These are phyloP conservation scores for Baudoinia panamericana DNA, from an alignment of 495 filamentous ascomycete species.

Conservation along the genomic window DNA sequence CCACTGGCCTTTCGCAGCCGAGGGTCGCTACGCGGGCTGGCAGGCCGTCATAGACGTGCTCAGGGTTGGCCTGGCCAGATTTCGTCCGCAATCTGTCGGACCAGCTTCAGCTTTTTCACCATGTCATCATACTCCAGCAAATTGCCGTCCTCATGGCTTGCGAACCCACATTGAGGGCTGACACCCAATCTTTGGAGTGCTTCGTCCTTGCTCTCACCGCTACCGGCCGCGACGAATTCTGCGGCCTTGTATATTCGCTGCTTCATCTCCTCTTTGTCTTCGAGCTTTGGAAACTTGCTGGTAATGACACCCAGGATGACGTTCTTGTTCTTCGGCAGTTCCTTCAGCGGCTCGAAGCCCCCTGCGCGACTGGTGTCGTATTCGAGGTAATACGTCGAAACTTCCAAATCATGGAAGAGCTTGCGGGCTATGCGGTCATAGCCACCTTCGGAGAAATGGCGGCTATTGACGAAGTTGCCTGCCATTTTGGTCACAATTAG, in stretches of 20 bases:
- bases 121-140: constrained; percentile 47
- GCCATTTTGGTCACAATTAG: no score
- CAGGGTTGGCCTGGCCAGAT: constrained; percentile 35
- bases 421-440: constrained; percentile 56
- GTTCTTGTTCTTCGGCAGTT: constrained; percentile 50
- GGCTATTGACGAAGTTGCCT: constrained; percentile 42
- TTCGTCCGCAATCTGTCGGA: constrained; percentile 38
- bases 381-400: constrained; percentile 57
- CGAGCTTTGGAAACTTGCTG: constrained; percentile 49
- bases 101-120: constrained; percentile 38
- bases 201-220: constrained; percentile 31
- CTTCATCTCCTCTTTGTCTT: constrained; percentile 48
- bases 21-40: not conserved
- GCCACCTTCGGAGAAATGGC: constrained; percentile 46
- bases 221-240: constrained; percentile 43
- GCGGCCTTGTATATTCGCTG: constrained; percentile 45
- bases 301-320: constrained; percentile 54
- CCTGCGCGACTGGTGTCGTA: constrained; percentile 55
- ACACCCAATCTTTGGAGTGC: constrained; percentile 48
- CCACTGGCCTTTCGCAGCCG: not conserved
- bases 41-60: constrained; percentile 1
- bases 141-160: constrained; percentile 51
- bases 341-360: constrained; percentile 50
- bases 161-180: constrained; percentile 58
- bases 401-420: constrained; percentile 50